Percentiles rank a stretch among this genome's conserved stretches.
Conservation (phyloP, 2,329 filamentous ascomycete species). For the Talaromyces sp. region DNA sequence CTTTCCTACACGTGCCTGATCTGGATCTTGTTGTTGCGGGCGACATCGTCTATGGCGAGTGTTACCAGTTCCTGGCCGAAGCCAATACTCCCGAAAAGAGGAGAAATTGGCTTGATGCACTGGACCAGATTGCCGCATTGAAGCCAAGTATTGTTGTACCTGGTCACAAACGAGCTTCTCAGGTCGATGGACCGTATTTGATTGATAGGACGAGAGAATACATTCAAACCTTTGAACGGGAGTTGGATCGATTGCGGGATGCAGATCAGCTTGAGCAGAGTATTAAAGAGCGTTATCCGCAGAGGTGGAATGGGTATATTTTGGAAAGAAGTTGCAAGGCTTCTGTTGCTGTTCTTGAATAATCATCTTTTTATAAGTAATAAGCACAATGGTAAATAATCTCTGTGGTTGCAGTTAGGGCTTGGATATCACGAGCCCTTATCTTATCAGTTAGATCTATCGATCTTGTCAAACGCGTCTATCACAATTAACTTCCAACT, state of each 20-base stretch:
- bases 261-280: not conserved
- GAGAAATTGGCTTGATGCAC: constrained; percentile 31
- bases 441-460: too few relatives aligned
- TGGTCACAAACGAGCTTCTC: constrained; percentile 29
- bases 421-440: too few relatives aligned
- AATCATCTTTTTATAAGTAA: too few relatives aligned
- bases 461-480: too few relatives aligned
- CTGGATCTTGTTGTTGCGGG: constrained; percentile 37
- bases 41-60: constrained; percentile 40
- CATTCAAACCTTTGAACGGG: constrained; percentile 23
- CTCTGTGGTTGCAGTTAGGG: too few relatives aligned
- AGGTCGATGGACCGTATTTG: constrained; percentile 29
- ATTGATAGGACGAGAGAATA: constrained; percentile 28
- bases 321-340: constrained; percentile 5
- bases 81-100: constrained; percentile 32
- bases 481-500: too few relatives aligned
- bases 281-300: not conserved
- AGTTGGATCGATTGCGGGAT: not conserved
- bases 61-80: constrained; percentile 37
- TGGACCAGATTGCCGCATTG: constrained; percentile 33
- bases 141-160: constrained; percentile 32
- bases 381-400: too few relatives aligned
- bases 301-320: constrained; percentile 6
- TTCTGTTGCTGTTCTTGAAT: constrained; percentile 2
- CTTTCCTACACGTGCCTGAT: constrained; percentile 36